A percentile compares a stretch with the other conserved stretches of the same genome.
Evolutionary conservation across 176 grass and related monocot genomes (phyloP).

Genomic region (Avena insularis): DNA sequence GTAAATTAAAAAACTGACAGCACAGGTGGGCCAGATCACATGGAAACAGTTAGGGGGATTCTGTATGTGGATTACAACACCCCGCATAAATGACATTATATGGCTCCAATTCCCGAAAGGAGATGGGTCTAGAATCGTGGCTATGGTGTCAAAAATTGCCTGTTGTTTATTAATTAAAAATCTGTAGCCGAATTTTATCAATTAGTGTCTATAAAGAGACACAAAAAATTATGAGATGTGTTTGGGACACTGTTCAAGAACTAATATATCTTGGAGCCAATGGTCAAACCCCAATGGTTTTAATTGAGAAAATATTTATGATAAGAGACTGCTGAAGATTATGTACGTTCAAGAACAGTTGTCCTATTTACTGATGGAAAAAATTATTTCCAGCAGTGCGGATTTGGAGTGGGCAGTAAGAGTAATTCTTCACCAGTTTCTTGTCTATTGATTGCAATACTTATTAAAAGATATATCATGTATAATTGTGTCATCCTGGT

Average conservation of each 20-base stretch:
- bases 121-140: slow-evolving; percentile 3
- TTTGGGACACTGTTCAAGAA: slow-evolving; percentile 81
- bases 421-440: slow-evolving; percentile 42
- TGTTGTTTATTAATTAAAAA: background rate
- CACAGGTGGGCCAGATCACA: no score
- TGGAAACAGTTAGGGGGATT: no score
- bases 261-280: slow-evolving; percentile 75
- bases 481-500: slow-evolving; percentile 24
- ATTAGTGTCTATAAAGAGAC: slow-evolving; percentile 66
- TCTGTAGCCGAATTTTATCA: background rate
- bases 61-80: background rate
- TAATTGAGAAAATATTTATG: slow-evolving; percentile 78
- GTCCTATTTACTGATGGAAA: slow-evolving; percentile 64
- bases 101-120: slow-evolving; percentile 55
- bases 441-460: slow-evolving; percentile 13
- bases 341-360: slow-evolving; percentile 60
- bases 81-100: background rate
- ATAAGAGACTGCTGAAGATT: slow-evolving; percentile 78
- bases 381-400: slow-evolving; percentile 58
- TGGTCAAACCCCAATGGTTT: slow-evolving; percentile 90
- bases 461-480: background rate
- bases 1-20: background rate
- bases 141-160: background rate
- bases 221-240: slow-evolving; percentile 85
- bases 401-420: slow-evolving; percentile 75